A percentile compares a stretch with the other conserved stretches of the same genome.
Conservation (phyloP, 2,329 filamentous ascomycete genomes). For the Juglanconis juglandina region DNA sequence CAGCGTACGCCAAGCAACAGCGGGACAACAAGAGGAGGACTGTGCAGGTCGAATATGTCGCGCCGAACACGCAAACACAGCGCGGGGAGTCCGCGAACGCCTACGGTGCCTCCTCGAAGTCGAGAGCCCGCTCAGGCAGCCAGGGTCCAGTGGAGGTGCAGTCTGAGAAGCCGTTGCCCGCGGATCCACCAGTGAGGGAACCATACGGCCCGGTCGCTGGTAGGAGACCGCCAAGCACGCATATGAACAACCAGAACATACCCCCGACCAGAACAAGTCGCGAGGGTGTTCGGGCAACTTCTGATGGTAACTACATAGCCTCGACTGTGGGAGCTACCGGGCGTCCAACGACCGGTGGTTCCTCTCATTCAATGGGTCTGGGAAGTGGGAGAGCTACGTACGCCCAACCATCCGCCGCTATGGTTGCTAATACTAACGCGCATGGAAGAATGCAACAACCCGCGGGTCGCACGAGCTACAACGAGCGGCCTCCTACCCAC, state of each 20-base stretch:
- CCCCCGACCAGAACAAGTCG: slow-evolving; percentile 45
- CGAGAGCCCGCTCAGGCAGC: slow-evolving; percentile 52
- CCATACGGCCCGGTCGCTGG: slow-evolving; percentile 32
- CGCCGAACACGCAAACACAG: slow-evolving; percentile 80
- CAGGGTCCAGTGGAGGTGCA: slow-evolving; percentile 49
- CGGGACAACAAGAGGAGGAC: slow-evolving; percentile 90
- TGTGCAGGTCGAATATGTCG: slow-evolving; percentile 96
- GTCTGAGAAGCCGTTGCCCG: slow-evolving; percentile 56
- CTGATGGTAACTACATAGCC: slow-evolving; percentile 53
- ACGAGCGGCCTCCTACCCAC: slow-evolving; percentile 35
- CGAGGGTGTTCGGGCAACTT: slow-evolving; percentile 49
- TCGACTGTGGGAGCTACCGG: slow-evolving; percentile 44
- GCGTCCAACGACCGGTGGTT: slow-evolving; percentile 78
- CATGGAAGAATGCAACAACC: slow-evolving; percentile 89
- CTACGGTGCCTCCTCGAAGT: slow-evolving; percentile 35
- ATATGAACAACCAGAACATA: slow-evolving; percentile 41
- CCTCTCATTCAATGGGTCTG: slow-evolving; percentile 62
- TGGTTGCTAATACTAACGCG: slow-evolving; percentile 82
- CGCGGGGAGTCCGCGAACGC: slow-evolving; percentile 52
- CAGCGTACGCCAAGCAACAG: slow-evolving; percentile 56
- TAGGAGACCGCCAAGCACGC: slow-evolving; percentile 46
- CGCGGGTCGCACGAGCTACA: slow-evolving; percentile 61
- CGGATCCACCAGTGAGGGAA: slow-evolving; percentile 52
- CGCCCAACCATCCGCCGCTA: slow-evolving; percentile 81
- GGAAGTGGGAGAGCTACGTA: slow-evolving; percentile 65